phyloP scores from a whole-genome alignment of 306 rosid genomes.

The Sicyos edulis region DNA sequence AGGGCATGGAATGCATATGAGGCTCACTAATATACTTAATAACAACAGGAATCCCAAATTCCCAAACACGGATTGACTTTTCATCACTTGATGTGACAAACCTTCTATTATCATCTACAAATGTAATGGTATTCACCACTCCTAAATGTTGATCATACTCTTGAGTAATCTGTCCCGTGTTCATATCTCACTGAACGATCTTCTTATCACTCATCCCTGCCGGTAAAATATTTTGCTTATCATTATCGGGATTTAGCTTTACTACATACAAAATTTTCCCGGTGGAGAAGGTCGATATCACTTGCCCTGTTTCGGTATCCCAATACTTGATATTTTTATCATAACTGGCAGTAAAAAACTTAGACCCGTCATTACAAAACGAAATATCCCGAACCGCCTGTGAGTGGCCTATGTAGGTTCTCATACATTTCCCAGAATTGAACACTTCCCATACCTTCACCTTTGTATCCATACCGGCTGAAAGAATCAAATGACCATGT shows the following conservation, averaged over 20 bases:
- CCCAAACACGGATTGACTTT: slow-evolving; percentile 94
- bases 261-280: slow-evolving; percentile 94
- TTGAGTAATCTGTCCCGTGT: slow-evolving; percentile 82
- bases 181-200: slow-evolving; percentile 99
- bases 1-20: slow-evolving; percentile 98
- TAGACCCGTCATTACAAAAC: slow-evolving; percentile 77
- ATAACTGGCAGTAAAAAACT: slow-evolving; percentile 83
- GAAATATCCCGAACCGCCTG: slow-evolving; percentile 89
- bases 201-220: slow-evolving; percentile 99
- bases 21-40: slow-evolving; percentile 97
- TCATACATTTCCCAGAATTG: slow-evolving; percentile 92
- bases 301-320: slow-evolving; percentile 98
- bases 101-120: slow-evolving; percentile 90
- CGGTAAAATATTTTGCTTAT: slow-evolving; percentile 82
- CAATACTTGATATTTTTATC: slow-evolving; percentile 96
- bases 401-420: slow-evolving; percentile 91
- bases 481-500: slow-evolving; percentile 79
- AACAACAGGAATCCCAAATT: slow-evolving; percentile 93
- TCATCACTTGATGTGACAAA: slow-evolving; percentile 98
- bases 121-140: slow-evolving; percentile 92
- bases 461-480: slow-evolving; percentile 89
- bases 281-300: slow-evolving; percentile 75
- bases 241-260: slow-evolving; percentile 87
- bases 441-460: slow-evolving; percentile 98
- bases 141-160: slow-evolving; percentile 99